Percentiles rank a stretch among this genome's conserved stretches.
Conservation (phyloP, 441 rosid genomes). For the Daphne laureola region DNA sequence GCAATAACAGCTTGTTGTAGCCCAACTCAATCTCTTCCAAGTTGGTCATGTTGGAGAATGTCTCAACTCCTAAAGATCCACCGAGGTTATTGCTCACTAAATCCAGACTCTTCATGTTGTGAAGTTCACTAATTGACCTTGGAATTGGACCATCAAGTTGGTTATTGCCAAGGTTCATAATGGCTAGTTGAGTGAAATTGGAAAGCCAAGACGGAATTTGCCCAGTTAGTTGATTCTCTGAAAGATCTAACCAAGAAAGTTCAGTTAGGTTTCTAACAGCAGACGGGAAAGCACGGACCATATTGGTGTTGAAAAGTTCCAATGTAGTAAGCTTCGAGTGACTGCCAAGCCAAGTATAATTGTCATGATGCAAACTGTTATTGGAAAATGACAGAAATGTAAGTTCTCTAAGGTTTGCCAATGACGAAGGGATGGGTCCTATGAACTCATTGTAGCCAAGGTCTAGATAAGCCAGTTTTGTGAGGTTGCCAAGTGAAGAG, state of each 20-base stretch:
- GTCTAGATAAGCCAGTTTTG: neutral
- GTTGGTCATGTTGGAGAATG: slow-evolving; percentile 3
- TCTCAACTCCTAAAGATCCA: slow-evolving; percentile 3
- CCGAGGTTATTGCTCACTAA: neutral
- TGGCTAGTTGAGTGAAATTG: slow-evolving; percentile 1
- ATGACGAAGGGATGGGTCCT: neutral
- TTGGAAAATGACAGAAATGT: neutral
- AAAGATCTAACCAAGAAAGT: too few relatives aligned
- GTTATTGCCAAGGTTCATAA: neutral
- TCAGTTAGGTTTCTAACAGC: neutral
- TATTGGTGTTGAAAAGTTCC: neutral
- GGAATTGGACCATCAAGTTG: slow-evolving; percentile 11
- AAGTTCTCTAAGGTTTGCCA: neutral
- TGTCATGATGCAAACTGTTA: too few relatives aligned
- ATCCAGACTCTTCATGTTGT: slow-evolving; percentile 2
- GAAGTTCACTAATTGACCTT: slow-evolving; percentile 5
- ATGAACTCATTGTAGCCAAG: neutral
- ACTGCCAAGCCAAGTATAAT: neutral
- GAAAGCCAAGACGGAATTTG: slow-evolving; percentile 8
- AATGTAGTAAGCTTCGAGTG: neutral
- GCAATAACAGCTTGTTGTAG: neutral
- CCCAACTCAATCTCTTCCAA: neutral
- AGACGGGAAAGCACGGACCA: neutral
- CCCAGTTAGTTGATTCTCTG: slow-evolving; percentile 4
- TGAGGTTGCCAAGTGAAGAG: neutral